Evolutionary conservation across 805 yeast species (phyloP), one percentile per base, ranked within the genome.

Genomic region (Danielia reshetovae): DNA sequence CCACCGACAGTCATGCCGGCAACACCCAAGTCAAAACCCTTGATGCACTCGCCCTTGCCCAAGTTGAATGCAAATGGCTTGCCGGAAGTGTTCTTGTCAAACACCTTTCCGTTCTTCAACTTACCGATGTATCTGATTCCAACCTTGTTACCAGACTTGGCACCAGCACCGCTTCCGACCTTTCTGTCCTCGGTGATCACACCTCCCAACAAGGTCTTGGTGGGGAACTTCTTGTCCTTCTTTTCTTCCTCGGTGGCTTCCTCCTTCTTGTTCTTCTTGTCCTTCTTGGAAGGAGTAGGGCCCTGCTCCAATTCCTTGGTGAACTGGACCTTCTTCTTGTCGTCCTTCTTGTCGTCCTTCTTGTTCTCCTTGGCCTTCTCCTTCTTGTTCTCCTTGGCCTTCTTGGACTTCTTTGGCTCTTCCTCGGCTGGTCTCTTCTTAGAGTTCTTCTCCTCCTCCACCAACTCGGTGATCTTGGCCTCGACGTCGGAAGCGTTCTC

Each of bases 1-100:
- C 97, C 97, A 57, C 96, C 96, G 59, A 86, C 95, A 38, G 95
- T 80, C 97, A 93, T 89, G 61, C 97, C 97, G 40, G 90, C 88
- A 54, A 93, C 93, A 75, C 99, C 99, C 56, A 90, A 76, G 61
- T 93, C 99, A 86, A 96, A 93, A 48, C 97, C 98, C 66, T 86
- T 86, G 74, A 93, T 93, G 51, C 95, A 97, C 70, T 93, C 98
- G 59, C 97, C 98, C 63, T 83, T 85, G 55, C 98, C 98, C 52
- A 93, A 76, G 45, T 77, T 78, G 68, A 93, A 93, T 46, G 68
- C 66, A 65, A 93, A 93, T 57, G 99, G 98, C 73, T 87, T 90
- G 55, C 99, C 99, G 48, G 81, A 75, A 51, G 96, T 87, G 80
- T 93, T 93, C 67, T 90, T 89, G 76, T 93, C 99, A 50, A 93